Percentiles rank a stretch among this genome's conserved stretches.
Conservation (phyloP, 2,329 filamentous ascomycete species). For the Pseudogymnoascus sp. region DNA sequence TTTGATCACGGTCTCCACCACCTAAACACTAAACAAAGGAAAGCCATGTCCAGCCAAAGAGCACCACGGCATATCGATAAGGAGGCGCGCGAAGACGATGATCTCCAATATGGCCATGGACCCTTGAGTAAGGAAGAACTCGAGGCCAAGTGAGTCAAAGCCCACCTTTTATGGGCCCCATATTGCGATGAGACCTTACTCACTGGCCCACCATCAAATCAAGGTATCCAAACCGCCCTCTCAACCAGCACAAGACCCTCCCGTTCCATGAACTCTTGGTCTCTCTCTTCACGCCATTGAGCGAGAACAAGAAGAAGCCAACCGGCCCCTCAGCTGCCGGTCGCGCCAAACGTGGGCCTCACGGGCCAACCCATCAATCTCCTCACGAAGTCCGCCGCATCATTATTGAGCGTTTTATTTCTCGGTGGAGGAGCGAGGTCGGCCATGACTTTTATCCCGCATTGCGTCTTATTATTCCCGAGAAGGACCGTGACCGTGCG, state of each 20-base stretch:
- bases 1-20: background rate
- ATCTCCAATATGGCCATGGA: slow-evolving; percentile 42
- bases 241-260: slow-evolving; percentile 71
- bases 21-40: background rate
- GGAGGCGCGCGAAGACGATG: slow-evolving; percentile 35
- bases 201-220: slow-evolving; percentile 11
- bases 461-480: slow-evolving; percentile 82
- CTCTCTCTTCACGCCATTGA: slow-evolving; percentile 73
- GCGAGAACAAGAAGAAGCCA: slow-evolving; percentile 62
- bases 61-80: slow-evolving; percentile 15
- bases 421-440: slow-evolving; percentile 78
- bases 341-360: slow-evolving; percentile 53
- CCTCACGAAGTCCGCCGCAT: slow-evolving; percentile 72
- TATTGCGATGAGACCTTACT: slow-evolving; percentile 11
- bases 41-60: slow-evolving; percentile 8
- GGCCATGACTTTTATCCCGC: slow-evolving; percentile 91
- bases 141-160: slow-evolving; percentile 20
- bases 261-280: slow-evolving; percentile 75
- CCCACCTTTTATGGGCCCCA: background rate
- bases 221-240: slow-evolving; percentile 76
- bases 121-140: slow-evolving; percentile 27
- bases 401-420: slow-evolving; percentile 82
- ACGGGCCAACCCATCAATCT: slow-evolving; percentile 51
- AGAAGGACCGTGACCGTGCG: slow-evolving; percentile 84
- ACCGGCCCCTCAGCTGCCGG: slow-evolving; percentile 43